phyloP scores from a whole-genome alignment of 768 basidiomycete species.

The Tephrocybe sp. region DNA sequence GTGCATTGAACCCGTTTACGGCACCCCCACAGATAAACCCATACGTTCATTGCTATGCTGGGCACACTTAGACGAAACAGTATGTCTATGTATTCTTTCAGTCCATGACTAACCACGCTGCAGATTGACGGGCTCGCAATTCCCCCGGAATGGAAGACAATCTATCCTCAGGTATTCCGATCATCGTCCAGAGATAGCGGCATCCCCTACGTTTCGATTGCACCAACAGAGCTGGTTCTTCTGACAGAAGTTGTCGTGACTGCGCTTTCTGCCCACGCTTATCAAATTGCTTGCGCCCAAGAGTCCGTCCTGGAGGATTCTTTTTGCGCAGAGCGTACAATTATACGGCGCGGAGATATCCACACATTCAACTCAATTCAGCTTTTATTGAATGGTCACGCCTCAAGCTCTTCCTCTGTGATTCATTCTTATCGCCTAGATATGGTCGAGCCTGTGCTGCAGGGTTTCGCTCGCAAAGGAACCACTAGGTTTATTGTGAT shows the following conservation, averaged over 20 bases:
- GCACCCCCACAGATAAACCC: not conserved
- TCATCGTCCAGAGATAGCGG: conserved; percentile 3
- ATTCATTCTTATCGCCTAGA: conserved; percentile 47
- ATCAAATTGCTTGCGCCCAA: conserved; percentile 36
- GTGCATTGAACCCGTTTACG: conserved; percentile 17
- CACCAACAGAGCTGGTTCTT: conserved; percentile 27
- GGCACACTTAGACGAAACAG: conserved; percentile 37
- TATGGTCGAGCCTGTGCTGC: conserved; percentile 70
- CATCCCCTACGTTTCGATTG: conserved; percentile 19
- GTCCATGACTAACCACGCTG: not conserved
- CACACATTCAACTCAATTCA: conserved; percentile 27
- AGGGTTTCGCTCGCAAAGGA: conserved; percentile 56
- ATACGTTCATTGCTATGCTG: conserved; percentile 27
- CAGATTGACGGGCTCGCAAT: conserved; percentile 37
- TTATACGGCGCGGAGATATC: conserved; percentile 54
- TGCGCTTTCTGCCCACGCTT: conserved; percentile 52
- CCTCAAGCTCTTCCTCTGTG: conserved; percentile 13
- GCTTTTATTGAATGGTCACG: conserved; percentile 20
- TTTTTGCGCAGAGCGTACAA: conserved; percentile 38
- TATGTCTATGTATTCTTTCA: conserved; percentile 22
- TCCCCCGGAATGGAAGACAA: conserved; percentile 39
- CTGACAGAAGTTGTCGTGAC: conserved; percentile 54
- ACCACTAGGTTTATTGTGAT: conserved; percentile 56
- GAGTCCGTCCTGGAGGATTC: conserved; percentile 39
- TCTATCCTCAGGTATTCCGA: conserved; percentile 37